Percentiles rank a stretch among this genome's conserved stretches.
Conservation (phyloP, 1,284 basidiomycete species). For the Rhodotorula sp. region DNA sequence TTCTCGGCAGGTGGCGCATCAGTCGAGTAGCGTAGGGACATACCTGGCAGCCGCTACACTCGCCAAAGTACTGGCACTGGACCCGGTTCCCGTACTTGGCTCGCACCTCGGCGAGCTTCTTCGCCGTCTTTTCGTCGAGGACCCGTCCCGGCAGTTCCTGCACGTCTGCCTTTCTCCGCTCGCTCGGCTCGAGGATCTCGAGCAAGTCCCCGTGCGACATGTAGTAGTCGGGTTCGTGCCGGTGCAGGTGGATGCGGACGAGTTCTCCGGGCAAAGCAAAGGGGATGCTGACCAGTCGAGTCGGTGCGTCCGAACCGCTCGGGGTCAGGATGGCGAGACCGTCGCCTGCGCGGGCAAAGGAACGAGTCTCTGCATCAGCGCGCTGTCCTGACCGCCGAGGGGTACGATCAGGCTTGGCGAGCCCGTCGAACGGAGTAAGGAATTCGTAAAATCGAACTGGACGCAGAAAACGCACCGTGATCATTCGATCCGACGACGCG, state of each 20-base stretch:
- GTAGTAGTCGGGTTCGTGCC: conserved; percentile 56
- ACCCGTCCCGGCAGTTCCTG: conserved; percentile 8
- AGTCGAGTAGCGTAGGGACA: neutral
- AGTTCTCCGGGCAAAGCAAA: conserved; percentile 79
- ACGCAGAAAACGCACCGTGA: conserved; percentile 56
- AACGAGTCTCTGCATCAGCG: too few species aligned
- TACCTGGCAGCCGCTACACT: conserved; percentile 57
- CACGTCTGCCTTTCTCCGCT: conserved; percentile 34
- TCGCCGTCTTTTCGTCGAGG: conserved; percentile 11
- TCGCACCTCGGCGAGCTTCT: conserved; percentile 19
- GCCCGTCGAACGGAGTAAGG: too few species aligned
- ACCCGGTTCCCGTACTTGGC: conserved; percentile 52
- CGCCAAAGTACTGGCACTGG: conserved; percentile 81
- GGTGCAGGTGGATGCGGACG: conserved; percentile 68
- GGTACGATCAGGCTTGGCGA: too few species aligned
- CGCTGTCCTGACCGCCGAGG: too few species aligned
- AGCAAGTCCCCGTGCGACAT: conserved; percentile 76
- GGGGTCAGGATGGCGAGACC: conserved; percentile 63
- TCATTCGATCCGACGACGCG: conserved; percentile 64
- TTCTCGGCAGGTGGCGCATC: conserved; percentile 54
- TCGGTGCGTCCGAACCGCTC: conserved; percentile 50
- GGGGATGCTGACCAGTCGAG: conserved; percentile 79
- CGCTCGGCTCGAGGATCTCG: conserved; percentile 58
- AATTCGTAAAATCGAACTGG: too few species aligned
- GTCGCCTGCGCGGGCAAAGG: conserved; percentile 56